phyloP scores from a whole-genome alignment of 2,329 filamentous ascomycete genomes.

The Fusarium sp. region DNA sequence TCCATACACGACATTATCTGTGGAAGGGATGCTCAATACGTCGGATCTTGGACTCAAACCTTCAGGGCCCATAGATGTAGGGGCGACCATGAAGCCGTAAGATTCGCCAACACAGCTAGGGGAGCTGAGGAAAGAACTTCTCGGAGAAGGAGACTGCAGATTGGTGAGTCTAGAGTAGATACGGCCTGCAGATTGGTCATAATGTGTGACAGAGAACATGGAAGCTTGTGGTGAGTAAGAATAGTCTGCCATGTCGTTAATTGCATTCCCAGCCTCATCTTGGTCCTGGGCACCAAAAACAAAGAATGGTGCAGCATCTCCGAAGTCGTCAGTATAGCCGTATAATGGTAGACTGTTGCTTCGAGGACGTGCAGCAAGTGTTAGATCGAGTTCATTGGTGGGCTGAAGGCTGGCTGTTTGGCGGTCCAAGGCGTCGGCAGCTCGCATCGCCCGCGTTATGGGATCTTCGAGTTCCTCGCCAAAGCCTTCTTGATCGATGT shows the following conservation, averaged over 20 bases:
- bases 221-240: conserved; percentile 42
- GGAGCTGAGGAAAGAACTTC: conserved; percentile 34
- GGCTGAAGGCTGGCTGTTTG: conserved; percentile 70
- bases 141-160: conserved; percentile 43
- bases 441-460: conserved; percentile 69
- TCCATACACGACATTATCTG: conserved; percentile 58
- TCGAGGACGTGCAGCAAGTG: conserved; percentile 57
- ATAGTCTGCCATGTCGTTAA: conserved; percentile 34
- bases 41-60: conserved; percentile 55
- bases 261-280: conserved; percentile 41
- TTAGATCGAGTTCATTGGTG: conserved; percentile 64
- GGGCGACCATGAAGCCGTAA: conserved; percentile 42
- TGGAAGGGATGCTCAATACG: conserved; percentile 53
- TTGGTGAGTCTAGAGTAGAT: conserved; percentile 42
- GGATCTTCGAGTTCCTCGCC: conserved; percentile 61
- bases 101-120: conserved; percentile 57
- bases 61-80: conserved; percentile 41
- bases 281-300: conserved; percentile 61
- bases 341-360: conserved; percentile 67
- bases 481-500: conserved; percentile 34
- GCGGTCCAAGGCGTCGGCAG: conserved; percentile 70
- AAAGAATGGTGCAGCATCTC: conserved; percentile 64
- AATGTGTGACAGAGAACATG: conserved; percentile 51
- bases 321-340: conserved; percentile 60
- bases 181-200: conserved; percentile 47